These are phyloP conservation scores for Hansenula anomala DNA, from an alignment of 1,139 yeast genomes.

Conservation along the genomic window DNA sequence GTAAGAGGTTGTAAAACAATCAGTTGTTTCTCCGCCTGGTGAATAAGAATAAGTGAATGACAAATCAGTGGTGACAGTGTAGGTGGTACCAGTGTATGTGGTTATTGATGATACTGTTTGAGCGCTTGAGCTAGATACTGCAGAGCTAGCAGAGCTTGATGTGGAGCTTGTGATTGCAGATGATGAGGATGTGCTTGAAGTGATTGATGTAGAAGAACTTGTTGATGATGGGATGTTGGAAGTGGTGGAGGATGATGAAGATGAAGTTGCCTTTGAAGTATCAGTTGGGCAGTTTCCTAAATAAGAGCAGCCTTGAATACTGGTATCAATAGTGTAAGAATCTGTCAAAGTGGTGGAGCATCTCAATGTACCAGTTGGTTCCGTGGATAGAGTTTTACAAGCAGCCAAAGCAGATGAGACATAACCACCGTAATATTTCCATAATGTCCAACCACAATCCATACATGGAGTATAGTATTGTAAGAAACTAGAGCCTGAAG, in stretches of 20 bases:
- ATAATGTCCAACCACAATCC: slow-evolving; percentile 29
- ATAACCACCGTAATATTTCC: slow-evolving; percentile 24
- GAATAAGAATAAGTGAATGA: slow-evolving; percentile 9
- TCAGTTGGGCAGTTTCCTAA: slow-evolving; percentile 13
- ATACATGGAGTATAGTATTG: slow-evolving; percentile 20
- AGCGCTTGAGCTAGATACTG: slow-evolving; percentile 2
- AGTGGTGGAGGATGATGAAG: background rate
- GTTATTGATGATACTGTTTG: slow-evolving; percentile 2
- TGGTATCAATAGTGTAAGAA: slow-evolving; percentile 11
- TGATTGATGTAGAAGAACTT: background rate
- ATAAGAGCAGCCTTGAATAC: slow-evolving; percentile 12
- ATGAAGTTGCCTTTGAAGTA: slow-evolving; percentile 5
- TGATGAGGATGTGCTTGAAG: slow-evolving; percentile 2
- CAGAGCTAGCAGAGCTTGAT: slow-evolving; percentile 4
- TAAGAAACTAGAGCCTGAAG: slow-evolving; percentile 17
- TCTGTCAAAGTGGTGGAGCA: slow-evolving; percentile 19
- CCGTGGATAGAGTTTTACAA: slow-evolving; percentile 19
- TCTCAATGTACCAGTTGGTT: slow-evolving; percentile 25
- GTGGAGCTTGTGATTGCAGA: too few species aligned
- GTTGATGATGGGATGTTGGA: too few species aligned
- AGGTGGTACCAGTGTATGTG: slow-evolving; percentile 4
- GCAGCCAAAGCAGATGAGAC: slow-evolving; percentile 21
- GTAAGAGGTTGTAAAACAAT: slow-evolving; percentile 10
- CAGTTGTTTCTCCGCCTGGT: slow-evolving; percentile 5
- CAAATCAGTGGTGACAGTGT: slow-evolving; percentile 14